Evolutionary conservation across 495 filamentous ascomycete species (phyloP), one percentile per base, ranked within the genome.

Genomic region (Cryomyces minteri): DNA sequence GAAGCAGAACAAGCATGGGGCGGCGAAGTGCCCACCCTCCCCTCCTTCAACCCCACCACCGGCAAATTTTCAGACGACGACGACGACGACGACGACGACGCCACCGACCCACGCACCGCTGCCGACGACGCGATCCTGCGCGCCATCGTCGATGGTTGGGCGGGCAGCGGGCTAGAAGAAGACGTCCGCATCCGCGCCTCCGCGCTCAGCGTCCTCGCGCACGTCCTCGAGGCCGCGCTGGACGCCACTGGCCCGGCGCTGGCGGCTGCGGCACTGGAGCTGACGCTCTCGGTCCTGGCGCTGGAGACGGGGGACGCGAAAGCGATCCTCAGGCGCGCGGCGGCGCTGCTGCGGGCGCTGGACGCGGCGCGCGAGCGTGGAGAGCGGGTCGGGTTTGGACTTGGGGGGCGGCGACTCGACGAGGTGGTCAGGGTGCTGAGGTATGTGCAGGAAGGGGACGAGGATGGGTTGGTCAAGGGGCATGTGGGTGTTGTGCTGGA

Each of bases 151-250:
- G 62, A 68, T 5, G 80, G 80, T 5, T 94, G 86, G 86, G 73
- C 77, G 43, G 69, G 70, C 38, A 80, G 72, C 43, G 72, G 76
- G 1, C 69, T 72, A 0, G 67, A 71, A 14, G 86, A 94, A 52
- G 85, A 94, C 53, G 64, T 88, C 2, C 70, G 86, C 10, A 69
- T 87, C 34, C 75, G 86, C 5, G 69, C 83, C 6, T 90, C 84
- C 0, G 84, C 85, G 4, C 59, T 94, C 0, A 82, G 80, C 5
- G 72, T 94, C 12, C 65, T 90, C 14, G 73, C 74, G 0, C 66
- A 64, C 0, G 74, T 74, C 75, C 72, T 0, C 80, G 34, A 38
- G 3, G 34, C 83, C 46, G 62, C 43, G 10, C 30, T 84, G 6
- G 58, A 62, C 1, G 78, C 76, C 0, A 56, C 90, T 2, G 76